Conservation (phyloP, 305 asterid genomes). For the Stenogyne calaminthoides region DNA sequence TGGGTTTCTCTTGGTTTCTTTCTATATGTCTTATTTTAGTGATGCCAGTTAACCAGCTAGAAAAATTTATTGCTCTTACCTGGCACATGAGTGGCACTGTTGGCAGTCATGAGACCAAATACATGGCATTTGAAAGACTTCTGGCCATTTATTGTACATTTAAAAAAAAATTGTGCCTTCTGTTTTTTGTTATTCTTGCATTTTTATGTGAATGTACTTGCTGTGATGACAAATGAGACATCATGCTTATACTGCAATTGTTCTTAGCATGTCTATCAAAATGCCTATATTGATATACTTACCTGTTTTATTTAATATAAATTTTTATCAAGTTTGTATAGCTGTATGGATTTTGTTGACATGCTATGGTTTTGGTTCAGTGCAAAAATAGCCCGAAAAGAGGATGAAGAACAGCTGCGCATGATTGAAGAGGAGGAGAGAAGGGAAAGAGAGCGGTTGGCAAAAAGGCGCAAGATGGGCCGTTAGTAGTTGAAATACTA, state of each 20-base stretch:
- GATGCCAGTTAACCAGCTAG: not conserved
- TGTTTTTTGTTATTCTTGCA: not conserved
- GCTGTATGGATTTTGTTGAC: not conserved
- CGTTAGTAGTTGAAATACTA: constrained; percentile 12
- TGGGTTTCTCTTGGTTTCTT: not conserved
- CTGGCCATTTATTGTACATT: not conserved
- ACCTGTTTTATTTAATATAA: not conserved
- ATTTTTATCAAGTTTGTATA: not conserved
- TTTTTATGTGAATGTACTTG: not conserved
- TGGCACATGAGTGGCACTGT: not conserved
- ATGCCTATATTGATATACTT: not conserved
- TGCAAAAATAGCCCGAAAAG: constrained; percentile 58
- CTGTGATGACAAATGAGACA: not conserved
- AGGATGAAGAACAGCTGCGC: constrained; percentile 80
- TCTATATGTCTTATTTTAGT: not conserved
- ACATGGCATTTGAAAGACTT: not conserved
- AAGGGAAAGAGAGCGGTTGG: constrained; percentile 54
- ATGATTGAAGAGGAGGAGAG: constrained; percentile 78
- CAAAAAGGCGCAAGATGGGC: constrained; percentile 64
- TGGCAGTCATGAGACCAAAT: not conserved
- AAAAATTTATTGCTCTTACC: not conserved
- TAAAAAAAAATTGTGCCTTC: not conserved
- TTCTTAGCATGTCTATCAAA: not conserved
- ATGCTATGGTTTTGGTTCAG: constrained; percentile 40
- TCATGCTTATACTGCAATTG: not conserved